Percentiles rank a stretch among this genome's conserved stretches.
Evolutionary conservation across 495 filamentous ascomycete genomes (phyloP).

Genomic region (Hypoxylon fuscum): DNA sequence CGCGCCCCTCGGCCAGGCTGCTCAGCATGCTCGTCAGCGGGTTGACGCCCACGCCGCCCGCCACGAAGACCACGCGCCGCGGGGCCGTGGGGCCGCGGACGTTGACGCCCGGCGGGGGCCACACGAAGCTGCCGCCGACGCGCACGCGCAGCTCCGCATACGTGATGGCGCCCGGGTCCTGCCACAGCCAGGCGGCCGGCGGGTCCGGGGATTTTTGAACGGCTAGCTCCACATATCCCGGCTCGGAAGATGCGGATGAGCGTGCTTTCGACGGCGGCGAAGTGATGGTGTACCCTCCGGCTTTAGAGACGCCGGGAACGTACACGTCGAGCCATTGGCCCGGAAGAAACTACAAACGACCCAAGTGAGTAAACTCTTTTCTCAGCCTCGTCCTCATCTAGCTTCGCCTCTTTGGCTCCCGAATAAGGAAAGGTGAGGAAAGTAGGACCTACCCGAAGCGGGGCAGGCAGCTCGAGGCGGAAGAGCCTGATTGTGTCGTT

Average conservation of each 20-base stretch:
- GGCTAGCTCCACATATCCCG: slow-evolving; percentile 73
- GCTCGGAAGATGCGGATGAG: slow-evolving; percentile 45
- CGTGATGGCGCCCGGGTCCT: slow-evolving; percentile 60
- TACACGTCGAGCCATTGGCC: slow-evolving; percentile 94
- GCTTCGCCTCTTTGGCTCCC: neutral
- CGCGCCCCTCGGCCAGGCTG: slow-evolving; percentile 42
- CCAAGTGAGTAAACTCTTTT: slow-evolving; percentile 6
- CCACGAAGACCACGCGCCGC: slow-evolving; percentile 73
- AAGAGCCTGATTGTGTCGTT: slow-evolving; percentile 52
- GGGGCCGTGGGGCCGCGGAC: slow-evolving; percentile 54
- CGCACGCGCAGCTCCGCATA: slow-evolving; percentile 68
- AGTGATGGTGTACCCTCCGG: slow-evolving; percentile 90
- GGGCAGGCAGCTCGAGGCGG: slow-evolving; percentile 44
- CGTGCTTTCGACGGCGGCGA: slow-evolving; percentile 66
- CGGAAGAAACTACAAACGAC: slow-evolving; percentile 68
- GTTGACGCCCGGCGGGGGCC: slow-evolving; percentile 66
- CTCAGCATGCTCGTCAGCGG: slow-evolving; percentile 62
- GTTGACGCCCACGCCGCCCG: slow-evolving; percentile 88
- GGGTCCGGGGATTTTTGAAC: slow-evolving; percentile 71
- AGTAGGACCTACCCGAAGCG: slow-evolving; percentile 37
- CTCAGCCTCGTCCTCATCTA: neutral
- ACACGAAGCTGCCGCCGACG: slow-evolving; percentile 83
- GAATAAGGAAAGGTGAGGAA: neutral
- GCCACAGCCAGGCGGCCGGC: slow-evolving; percentile 81
- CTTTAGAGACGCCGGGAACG: slow-evolving; percentile 68